These are phyloP conservation scores for Acer saccharum DNA, from an alignment of 345 rosid species.

Conservation along the genomic window DNA sequence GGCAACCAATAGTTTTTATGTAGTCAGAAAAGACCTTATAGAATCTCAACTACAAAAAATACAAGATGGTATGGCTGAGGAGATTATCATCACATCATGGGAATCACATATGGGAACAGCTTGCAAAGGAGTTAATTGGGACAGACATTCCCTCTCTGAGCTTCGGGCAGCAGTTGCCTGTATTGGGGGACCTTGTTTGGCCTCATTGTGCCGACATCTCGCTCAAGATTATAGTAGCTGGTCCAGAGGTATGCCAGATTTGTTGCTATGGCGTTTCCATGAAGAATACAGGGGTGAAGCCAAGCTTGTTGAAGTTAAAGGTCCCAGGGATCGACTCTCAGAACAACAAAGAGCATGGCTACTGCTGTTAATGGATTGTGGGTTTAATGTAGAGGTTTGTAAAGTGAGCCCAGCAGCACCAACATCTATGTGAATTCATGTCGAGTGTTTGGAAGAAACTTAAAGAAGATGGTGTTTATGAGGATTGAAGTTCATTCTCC, in stretches of 20 bases:
- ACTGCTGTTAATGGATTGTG: conserved; percentile 76
- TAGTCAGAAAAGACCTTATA: conserved; percentile 49
- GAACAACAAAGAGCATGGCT: conserved; percentile 96
- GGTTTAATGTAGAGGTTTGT: conserved; percentile 82
- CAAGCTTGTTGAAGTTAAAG: conserved; percentile 94
- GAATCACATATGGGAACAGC: conserved; percentile 68
- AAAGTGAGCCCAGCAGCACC: conserved; percentile 49
- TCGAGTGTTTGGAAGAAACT: neutral
- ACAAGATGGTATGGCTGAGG: conserved; percentile 77
- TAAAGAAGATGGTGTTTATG: neutral
- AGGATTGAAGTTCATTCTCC: neutral
- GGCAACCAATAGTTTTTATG: conserved; percentile 69
- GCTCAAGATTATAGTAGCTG: conserved; percentile 85
- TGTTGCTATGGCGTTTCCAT: conserved; percentile 83
- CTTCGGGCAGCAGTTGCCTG: conserved; percentile 87
- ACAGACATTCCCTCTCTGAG: conserved; percentile 60
- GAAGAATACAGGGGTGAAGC: conserved; percentile 84
- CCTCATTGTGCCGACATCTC: conserved; percentile 66
- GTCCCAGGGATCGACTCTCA: conserved; percentile 79
- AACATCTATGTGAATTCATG: conserved; percentile 12
- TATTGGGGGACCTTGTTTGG: conserved; percentile 72
- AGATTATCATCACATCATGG: conserved; percentile 76
- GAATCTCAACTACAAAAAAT: conserved; percentile 64
- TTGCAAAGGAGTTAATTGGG: conserved; percentile 87
- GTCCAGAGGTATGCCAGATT: conserved; percentile 99